phyloP scores from a whole-genome alignment of 768 basidiomycete species.

The Xerocomus brunneocitrinus region DNA sequence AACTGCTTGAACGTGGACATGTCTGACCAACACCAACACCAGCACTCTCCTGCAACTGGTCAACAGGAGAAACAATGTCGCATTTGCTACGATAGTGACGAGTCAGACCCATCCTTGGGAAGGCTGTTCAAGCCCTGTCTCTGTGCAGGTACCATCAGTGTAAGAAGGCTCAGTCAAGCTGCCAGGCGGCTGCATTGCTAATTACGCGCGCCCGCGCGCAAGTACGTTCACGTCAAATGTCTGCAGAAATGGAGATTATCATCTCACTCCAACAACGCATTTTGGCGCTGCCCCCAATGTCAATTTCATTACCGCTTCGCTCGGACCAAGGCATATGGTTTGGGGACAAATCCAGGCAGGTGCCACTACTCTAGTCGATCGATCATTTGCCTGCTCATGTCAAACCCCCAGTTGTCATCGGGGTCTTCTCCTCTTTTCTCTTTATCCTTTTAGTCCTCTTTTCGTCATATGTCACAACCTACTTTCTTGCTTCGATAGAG shows the following conservation, averaged over 20 bases:
- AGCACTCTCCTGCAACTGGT: conserved; percentile 1
- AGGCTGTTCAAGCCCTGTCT: conserved; percentile 72
- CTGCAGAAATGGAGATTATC: conserved; percentile 69
- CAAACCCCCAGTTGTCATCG: conserved; percentile 53
- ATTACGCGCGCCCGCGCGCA: conserved; percentile 16
- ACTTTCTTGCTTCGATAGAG: conserved; percentile 60
- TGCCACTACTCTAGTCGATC: conserved; percentile 1
- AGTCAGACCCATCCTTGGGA: conserved; percentile 58
- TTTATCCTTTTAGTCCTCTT: conserved; percentile 64
- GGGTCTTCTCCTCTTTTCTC: conserved; percentile 50
- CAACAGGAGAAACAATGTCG: conserved; percentile 66
- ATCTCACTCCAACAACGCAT: conserved; percentile 58
- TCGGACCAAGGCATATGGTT: conserved; percentile 62
- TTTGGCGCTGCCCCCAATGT: conserved; percentile 79
- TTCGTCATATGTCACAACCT: conserved; percentile 67
- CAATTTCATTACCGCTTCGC: conserved; percentile 73
- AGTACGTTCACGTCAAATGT: conserved; percentile 81
- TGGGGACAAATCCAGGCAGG: conserved; percentile 75
- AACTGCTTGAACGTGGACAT: conserved; percentile 11
- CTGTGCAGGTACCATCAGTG: conserved; percentile 72
- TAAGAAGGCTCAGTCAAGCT: conserved; percentile 26
- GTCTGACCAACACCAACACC: conserved; percentile 13
- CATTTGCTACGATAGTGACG: conserved; percentile 73
- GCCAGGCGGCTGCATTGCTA: conserved; percentile 10
- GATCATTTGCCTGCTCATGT: conserved; percentile 14